These are phyloP conservation scores for Paramecium bursaria DNA, from an alignment of 73 alveolate genomes.

Conservation along the genomic window DNA sequence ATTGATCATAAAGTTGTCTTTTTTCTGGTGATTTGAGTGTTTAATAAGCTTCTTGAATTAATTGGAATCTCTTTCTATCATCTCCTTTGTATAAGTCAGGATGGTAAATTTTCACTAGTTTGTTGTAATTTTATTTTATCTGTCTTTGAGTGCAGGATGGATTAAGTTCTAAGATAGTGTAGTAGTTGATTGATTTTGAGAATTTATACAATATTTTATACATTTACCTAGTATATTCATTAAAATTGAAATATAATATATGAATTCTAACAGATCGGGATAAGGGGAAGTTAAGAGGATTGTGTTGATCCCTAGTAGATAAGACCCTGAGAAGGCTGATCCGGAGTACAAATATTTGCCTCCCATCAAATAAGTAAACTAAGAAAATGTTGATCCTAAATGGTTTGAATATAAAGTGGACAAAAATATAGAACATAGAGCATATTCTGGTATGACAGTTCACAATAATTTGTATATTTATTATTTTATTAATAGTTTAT, in stretches of 20 bases:
- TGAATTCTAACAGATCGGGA: constrained; percentile 33
- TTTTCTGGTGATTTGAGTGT: constrained; percentile 53
- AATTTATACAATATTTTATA: too few relatives aligned
- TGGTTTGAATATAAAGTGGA: constrained; percentile 66
- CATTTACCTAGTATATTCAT: too few relatives aligned
- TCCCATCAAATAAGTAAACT: constrained; percentile 23
- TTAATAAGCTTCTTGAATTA: constrained; percentile 39
- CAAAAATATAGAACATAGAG: constrained; percentile 60
- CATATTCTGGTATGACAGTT: constrained; percentile 21
- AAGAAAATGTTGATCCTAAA: constrained; percentile 62
- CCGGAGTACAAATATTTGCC: constrained; percentile 30
- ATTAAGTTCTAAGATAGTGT: constrained; percentile 45
- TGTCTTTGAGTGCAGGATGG: constrained; percentile 30
- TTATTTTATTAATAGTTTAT: constrained; percentile 34
- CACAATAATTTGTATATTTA: constrained; percentile 59
- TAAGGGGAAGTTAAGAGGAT: constrained; percentile 39
- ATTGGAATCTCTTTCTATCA: constrained; percentile 44
- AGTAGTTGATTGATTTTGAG: constrained; percentile 46
- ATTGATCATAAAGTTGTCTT: constrained; percentile 6
- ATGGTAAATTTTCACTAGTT: constrained; percentile 49
- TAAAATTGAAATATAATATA: too few relatives aligned
- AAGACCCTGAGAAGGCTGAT: neutral
- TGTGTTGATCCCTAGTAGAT: constrained; percentile 19
- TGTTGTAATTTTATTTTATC: constrained; percentile 42
- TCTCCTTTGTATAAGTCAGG: constrained; percentile 55